A percentile compares a stretch with the other conserved stretches of the same genome.
phyloP scores from a whole-genome alignment of 305 asterid species.

The Fraxinus xanthoxyloides region DNA sequence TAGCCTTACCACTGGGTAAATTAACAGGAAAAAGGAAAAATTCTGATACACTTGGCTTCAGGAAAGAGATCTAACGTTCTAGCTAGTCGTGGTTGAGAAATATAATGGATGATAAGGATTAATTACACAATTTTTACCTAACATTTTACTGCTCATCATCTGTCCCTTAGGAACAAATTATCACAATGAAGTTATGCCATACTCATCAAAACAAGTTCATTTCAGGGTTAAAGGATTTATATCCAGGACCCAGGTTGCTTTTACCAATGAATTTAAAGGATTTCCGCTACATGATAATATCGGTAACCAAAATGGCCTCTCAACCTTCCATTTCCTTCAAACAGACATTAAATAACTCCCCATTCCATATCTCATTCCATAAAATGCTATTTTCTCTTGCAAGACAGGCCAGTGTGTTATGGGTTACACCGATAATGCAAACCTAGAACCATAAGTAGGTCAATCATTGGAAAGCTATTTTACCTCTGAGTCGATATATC shows the following conservation, averaged over 20 bases:
- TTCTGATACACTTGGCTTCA: constrained; percentile 33
- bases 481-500: constrained; percentile 5
- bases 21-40: constrained; percentile 13
- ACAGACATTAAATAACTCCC: neutral
- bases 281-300: constrained; percentile 6
- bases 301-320: neutral
- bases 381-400: constrained; percentile 14
- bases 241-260: neutral
- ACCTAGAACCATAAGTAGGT: constrained; percentile 3
- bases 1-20: constrained; percentile 38
- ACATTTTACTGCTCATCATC: constrained; percentile 11
- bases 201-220: neutral
- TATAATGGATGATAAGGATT: neutral
- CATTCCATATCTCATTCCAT: neutral
- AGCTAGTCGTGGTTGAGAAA: constrained; percentile 17
- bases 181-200: neutral
- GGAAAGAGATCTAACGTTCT: constrained; percentile 17
- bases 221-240: neutral
- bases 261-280: neutral
- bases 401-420: constrained; percentile 8
- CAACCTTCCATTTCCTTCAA: neutral
- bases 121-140: constrained; percentile 6
- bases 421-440: constrained; percentile 8
- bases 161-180: constrained; percentile 10
- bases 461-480: neutral